Evolutionary conservation across 345 rosid genomes (phyloP).

Genomic region (Moricandia moricandioides): DNA sequence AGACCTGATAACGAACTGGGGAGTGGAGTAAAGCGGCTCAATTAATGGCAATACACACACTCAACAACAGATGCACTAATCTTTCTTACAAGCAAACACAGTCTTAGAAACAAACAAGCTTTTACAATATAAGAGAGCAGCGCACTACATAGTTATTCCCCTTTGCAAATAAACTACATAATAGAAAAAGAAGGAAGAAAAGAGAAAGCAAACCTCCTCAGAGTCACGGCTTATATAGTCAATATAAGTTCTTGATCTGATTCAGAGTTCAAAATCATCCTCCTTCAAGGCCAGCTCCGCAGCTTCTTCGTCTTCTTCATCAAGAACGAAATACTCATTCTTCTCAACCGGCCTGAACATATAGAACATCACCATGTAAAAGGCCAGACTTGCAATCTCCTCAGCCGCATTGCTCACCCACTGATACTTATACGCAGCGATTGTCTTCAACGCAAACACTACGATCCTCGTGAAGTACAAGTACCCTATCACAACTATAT

Average conservation of each 20-base stretch:
- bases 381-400: constrained; percentile 75
- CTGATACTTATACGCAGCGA: constrained; percentile 78
- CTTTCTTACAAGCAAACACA: neutral
- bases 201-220: neutral
- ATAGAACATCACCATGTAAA: constrained; percentile 74
- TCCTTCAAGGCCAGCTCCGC: constrained; percentile 70
- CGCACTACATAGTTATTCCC: neutral
- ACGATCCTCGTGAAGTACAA: constrained; percentile 90
- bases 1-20: neutral
- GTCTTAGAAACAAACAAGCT: neutral
- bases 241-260: constrained; percentile 31
- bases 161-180: neutral
- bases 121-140: neutral
- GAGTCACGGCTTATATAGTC: neutral
- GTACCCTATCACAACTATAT: constrained; percentile 89
- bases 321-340: constrained; percentile 82
- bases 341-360: constrained; percentile 93
- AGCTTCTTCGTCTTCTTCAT: constrained; percentile 89
- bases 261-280: constrained; percentile 88
- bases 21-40: neutral
- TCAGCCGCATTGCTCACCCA: constrained; percentile 94
- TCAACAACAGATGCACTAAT: neutral
- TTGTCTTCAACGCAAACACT: constrained; percentile 78
- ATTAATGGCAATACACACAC: neutral
- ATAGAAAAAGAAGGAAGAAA: neutral